Evolutionary conservation across 345 rosid species (phyloP).

Genomic region (Eucalyptus pauciflora): DNA sequence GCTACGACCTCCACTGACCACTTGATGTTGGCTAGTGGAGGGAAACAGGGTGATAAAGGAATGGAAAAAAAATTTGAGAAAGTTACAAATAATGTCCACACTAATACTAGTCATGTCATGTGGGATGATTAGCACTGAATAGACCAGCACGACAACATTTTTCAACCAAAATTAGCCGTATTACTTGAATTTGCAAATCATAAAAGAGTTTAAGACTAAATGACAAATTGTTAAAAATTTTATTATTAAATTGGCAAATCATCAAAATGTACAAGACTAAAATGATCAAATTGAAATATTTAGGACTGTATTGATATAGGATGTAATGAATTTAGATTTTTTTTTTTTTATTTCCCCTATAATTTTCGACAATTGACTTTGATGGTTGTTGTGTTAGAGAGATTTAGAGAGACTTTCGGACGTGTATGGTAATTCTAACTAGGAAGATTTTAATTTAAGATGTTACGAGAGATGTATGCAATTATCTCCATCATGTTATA

Average conservation of each 20-base stretch:
- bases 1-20: background rate
- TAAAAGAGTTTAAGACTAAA: background rate
- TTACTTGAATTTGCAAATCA: background rate
- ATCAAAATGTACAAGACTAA: background rate
- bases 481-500: background rate
- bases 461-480: background rate
- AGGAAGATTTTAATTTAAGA: background rate
- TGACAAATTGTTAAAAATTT: too few species aligned
- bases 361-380: rapidly evolving
- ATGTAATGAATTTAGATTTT: background rate
- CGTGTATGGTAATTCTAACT: background rate
- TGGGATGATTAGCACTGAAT: background rate
- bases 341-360: background rate
- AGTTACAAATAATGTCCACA: background rate
- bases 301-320: rapidly evolving
- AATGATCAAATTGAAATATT: background rate
- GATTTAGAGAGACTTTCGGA: background rate
- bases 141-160: background rate
- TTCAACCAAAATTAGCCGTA: background rate
- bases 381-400: background rate
- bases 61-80: background rate
- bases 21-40: background rate
- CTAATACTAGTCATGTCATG: rapidly evolving
- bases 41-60: background rate
- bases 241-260: background rate